Evolutionary conservation across 2,329 filamentous ascomycete genomes (phyloP), one percentile per base, ranked within the genome.

Genomic region (Cyphellophora attinorum): DNA sequence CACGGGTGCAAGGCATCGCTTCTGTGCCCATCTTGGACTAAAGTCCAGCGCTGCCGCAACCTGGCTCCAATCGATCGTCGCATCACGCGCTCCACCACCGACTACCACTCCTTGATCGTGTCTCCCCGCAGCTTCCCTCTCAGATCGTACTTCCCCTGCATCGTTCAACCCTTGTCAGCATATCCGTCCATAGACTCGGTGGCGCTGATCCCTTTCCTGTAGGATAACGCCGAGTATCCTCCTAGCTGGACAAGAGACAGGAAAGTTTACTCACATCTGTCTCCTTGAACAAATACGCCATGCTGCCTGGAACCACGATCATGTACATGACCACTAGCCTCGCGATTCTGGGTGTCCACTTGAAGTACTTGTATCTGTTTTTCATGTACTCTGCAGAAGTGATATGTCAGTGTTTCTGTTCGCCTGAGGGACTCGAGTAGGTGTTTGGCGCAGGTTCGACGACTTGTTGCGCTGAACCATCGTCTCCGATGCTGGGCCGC

Each of bases 331-430:
- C 76, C 4, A 80, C 79, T 53, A 95, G 61, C 65, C 75, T 77
- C 18, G 85, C 85, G 29, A 85, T 93, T 53, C 82, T 73, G 34
- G 77, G 74, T 21, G 82, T 96, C 85, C 85, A 96, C 61, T 85
- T 76, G 74, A 96, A 98, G 74, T 85, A 94, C 65, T 85, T 85
- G 74, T 88, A 81, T 48, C 91, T 81, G 68, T 84, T 85, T 54
- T 73, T 76, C 77, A 95, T 83, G 59, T 31, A 30, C 29, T 46
- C 46, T 48, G 32, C 14, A 12, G 11, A 25, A 8, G 6, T n/a
- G n/a, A n/a, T n/a, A n/a, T n/a, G n/a, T n/a, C n/a, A n/a, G n/a
- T n/a, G n/a, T n/a, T n/a, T n/a, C n/a, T n/a, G n/a, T n/a, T n/a
- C n/a, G n/a, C n/a, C n/a, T n/a, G n/a, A n/a, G n/a, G n/a, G n/a